A percentile compares a stretch with the other conserved stretches of the same genome.
Conservation (phyloP, 2,329 filamentous ascomycete species). For the Cryphonectria japonica region DNA sequence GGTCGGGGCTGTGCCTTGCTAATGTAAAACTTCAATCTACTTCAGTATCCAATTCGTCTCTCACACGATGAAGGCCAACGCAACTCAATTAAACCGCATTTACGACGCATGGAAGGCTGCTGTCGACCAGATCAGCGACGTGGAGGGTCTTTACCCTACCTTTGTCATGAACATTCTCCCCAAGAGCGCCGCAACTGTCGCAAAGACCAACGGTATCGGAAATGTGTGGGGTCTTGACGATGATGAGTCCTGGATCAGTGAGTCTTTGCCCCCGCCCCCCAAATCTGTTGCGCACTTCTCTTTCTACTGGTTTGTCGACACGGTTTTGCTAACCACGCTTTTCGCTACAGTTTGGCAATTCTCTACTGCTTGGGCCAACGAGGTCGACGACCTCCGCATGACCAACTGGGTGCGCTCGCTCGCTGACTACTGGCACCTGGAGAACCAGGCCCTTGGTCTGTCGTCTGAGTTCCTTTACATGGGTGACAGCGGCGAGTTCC, state of each 20-base stretch:
- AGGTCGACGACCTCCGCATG: constrained; percentile 42
- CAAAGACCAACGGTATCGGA: constrained; percentile 42
- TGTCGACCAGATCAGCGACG: constrained; percentile 39
- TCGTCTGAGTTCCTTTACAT: constrained; percentile 43
- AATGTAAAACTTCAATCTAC: constrained; percentile 34
- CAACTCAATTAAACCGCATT: constrained; percentile 37
- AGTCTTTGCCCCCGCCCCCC: constrained; percentile 14
- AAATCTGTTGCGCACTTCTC: neutral
- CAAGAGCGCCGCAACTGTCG: constrained; percentile 36
- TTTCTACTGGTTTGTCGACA: too few species aligned
- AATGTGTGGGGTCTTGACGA: constrained; percentile 43
- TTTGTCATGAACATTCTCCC: constrained; percentile 41
- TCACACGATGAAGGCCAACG: constrained; percentile 43
- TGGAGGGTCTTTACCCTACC: constrained; percentile 43
- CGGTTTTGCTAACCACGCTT: neutral
- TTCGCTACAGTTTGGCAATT: constrained; percentile 42
- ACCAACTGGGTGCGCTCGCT: constrained; percentile 39
- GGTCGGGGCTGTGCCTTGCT: neutral
- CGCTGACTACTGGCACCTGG: constrained; percentile 37
- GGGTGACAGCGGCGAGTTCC: constrained; percentile 43
- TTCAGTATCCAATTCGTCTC: constrained; percentile 41
- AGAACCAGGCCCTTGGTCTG: constrained; percentile 38
- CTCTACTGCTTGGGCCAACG: constrained; percentile 42
- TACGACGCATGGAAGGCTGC: constrained; percentile 42
- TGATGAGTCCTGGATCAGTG: constrained; percentile 39